phyloP scores from a whole-genome alignment of 2,329 filamentous ascomycete species.

The Penicillium sp. region DNA sequence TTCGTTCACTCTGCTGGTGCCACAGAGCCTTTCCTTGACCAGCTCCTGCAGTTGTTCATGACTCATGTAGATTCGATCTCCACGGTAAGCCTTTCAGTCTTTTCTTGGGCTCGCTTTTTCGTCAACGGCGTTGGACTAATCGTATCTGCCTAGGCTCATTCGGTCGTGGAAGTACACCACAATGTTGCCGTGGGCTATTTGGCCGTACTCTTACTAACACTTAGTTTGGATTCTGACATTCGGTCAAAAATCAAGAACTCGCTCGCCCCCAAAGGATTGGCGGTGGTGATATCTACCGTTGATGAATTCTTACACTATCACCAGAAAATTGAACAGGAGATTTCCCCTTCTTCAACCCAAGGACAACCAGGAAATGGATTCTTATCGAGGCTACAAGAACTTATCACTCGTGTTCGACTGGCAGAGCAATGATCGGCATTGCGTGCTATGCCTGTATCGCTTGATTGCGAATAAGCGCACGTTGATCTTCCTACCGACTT shows the following conservation, averaged over 20 bases:
- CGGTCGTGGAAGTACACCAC: constrained; percentile 67
- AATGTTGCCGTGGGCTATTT: constrained; percentile 87
- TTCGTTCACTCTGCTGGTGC: constrained; percentile 43
- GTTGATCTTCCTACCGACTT: neutral
- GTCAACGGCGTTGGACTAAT: constrained; percentile 11
- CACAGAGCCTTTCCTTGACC: constrained; percentile 52
- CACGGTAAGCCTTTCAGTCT: constrained; percentile 58
- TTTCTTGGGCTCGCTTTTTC: neutral
- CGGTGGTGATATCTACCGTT: constrained; percentile 55
- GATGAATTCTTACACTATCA: constrained; percentile 63
- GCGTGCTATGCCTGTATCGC: neutral
- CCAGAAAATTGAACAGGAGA: constrained; percentile 56
- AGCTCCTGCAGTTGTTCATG: constrained; percentile 65
- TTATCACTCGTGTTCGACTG: constrained; percentile 49
- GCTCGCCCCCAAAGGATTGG: constrained; percentile 50
- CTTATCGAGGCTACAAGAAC: constrained; percentile 53
- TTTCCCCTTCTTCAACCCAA: constrained; percentile 43
- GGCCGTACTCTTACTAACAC: constrained; percentile 76
- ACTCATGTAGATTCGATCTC: constrained; percentile 63
- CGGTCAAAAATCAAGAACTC: constrained; percentile 43
- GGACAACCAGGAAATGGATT: constrained; percentile 52
- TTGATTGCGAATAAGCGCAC: neutral
- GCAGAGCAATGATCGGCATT: constrained; percentile 12
- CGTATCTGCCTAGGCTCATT: constrained; percentile 46
- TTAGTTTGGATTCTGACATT: constrained; percentile 61